Base-by-base conservation (phyloP, 305 asterid species). In the Solanum hybrid region DNA sequence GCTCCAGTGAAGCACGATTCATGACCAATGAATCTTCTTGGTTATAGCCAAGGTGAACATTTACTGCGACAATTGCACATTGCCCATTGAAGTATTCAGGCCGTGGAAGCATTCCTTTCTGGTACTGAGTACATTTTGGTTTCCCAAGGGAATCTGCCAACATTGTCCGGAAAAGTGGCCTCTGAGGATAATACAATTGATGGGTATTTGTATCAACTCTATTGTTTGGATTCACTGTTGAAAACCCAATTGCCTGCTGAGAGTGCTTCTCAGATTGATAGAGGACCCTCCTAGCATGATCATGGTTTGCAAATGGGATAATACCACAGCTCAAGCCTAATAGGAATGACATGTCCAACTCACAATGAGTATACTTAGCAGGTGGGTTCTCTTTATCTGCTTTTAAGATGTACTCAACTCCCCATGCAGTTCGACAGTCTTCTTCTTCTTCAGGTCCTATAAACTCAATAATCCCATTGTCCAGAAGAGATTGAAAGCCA, bases 191-290 rank as follows among this genome's bases (percentile, higher is more conserved):
- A 88, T 93, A 98, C 90, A 98, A 36, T 78, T 94, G 97, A 90
- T 98, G 99, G 27, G 95, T 88, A 82, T 93, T 96, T 2, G 99
- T 98, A 91, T 98, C 99, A 7, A 92, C 94, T 92, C 99, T 90
- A 64, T 92, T 93, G 79, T 66, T 92, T 15, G 98, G 95, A 90
- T 96, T 96, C 87, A 98, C 93, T 19, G 96, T 94, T 29, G 95
- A 92, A 90, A 89, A 95, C 84, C 99, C 99, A 79, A 98, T 96
- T 12, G 99, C 99, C 88, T 98, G 99, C 78, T 98, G 99, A 64
- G 98, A 95, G 92, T 98, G 99, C 92, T 98, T 98, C 94, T 97
- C 98, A 14, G 99, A 94, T 90, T 98, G 99, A 93, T 95, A 95
- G 10, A 96, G 97, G 87, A 96, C 98, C 93, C 99, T 92, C 91